Evolutionary conservation across 805 yeast genomes (phyloP).

Genomic region (Kluyveromyces starmeri): DNA sequence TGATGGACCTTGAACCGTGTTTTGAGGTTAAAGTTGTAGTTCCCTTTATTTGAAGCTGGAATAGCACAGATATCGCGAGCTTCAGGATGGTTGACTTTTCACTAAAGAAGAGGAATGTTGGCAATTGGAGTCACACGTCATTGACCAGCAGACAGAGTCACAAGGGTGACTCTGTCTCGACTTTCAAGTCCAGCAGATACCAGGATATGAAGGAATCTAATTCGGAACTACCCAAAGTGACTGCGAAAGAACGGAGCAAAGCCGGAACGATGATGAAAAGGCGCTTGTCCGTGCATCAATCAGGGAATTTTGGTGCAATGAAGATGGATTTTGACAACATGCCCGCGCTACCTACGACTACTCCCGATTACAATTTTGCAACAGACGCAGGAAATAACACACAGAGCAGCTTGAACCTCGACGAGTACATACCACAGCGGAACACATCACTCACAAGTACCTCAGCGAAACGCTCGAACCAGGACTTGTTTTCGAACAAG

Average conservation of each 20-base stretch:
- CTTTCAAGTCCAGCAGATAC: conserved; percentile 16
- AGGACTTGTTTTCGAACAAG: conserved; percentile 6
- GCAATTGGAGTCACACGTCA: conserved; percentile 16
- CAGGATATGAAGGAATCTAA: conserved; percentile 13
- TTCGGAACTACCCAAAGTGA: conserved; percentile 27
- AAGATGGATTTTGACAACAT: conserved; percentile 7
- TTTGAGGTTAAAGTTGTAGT: no score
- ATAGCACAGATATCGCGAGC: no score
- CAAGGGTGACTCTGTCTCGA: conserved; percentile 7
- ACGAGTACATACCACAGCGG: neutral
- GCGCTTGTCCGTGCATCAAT: conserved; percentile 35
- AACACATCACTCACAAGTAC: conserved; percentile 1
- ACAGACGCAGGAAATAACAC: neutral
- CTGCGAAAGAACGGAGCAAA: conserved; percentile 30
- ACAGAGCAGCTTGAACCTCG: neutral
- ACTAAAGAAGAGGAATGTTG: conserved; percentile 23
- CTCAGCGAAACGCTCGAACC: conserved; percentile 3
- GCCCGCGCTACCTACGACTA: conserved; percentile 25
- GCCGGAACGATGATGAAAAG: conserved; percentile 37
- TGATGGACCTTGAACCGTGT: no score
- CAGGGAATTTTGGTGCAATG: conserved; percentile 8
- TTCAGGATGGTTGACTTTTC: conserved; percentile 30
- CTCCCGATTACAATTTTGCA: conserved; percentile 7
- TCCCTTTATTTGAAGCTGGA: no score
- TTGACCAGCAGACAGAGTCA: conserved; percentile 7